Evolutionary conservation across 192 early-diverging fungal genomes (phyloP), one percentile per base, ranked within the genome.

Genomic region (Rhizoclosmatium sp.): DNA sequence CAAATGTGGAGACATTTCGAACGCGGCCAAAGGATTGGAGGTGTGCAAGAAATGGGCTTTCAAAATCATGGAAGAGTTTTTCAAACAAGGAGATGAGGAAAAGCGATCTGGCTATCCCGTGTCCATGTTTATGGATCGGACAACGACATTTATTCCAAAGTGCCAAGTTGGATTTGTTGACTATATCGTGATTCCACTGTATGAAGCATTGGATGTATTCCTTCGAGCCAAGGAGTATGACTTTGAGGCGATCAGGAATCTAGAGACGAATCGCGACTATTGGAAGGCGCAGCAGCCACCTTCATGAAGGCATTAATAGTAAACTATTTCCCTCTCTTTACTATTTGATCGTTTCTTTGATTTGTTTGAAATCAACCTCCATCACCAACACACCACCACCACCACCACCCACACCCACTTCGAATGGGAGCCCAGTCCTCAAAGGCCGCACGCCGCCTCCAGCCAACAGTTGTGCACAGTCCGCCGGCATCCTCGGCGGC

Each of bases 131-230:
- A 91, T 75, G 82, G 84, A 71, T 85, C 88, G 74, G 49, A 78
- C 23, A 76, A 83, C 78, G n/a, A 87, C 87, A 23, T 79, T 81
- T 39, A 81, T 88, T 19, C 79, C 80, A 2, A 91, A 90, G 66
- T 89, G 89, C 70, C 89, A 90, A 74, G 79, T 91, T 47, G 89
- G 88, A 9, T 91, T 91, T 75, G 90, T 91, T 42, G 89, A 91
- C 66, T 88, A 85, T 79, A 84, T 91, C 54, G 89, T 89, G 14
- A 74, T 77, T 40, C 89, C 89, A 31, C 79, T 91, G 46, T 91
- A 87, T 74, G 89, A 91, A 45, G 81, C 77, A 1, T 87, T 89
- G 87, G 83, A 83, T 66, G 58, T 77, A 41, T 91, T 80, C 48
- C n/a, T 88, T 73, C 79, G 78, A 40, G 73, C 87, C 23, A 60